phyloP scores from a whole-genome alignment of 257 asterid genomes.

The Asclepias syriaca region DNA sequence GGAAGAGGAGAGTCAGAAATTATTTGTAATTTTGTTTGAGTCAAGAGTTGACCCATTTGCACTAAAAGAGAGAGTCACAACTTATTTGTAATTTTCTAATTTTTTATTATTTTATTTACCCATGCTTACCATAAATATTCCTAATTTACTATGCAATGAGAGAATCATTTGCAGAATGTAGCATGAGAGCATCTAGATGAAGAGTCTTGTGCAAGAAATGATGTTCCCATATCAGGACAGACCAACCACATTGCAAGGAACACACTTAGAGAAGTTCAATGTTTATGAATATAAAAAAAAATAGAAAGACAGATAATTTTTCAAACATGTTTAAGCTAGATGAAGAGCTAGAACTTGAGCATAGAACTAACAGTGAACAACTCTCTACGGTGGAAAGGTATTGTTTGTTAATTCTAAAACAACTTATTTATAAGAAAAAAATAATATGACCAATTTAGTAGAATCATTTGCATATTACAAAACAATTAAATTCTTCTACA shows the following conservation, averaged over 20 bases:
- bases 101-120: too few species aligned
- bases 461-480: too few species aligned
- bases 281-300: conserved; percentile 23
- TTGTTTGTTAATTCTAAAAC: background rate
- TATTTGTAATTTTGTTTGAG: too few species aligned
- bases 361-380: conserved; percentile 28
- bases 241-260: conserved; percentile 24
- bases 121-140: too few species aligned
- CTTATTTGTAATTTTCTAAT: too few species aligned
- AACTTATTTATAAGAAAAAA: too few species aligned
- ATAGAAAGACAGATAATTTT: conserved; percentile 29
- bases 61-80: too few species aligned
- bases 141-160: conserved; percentile 22
- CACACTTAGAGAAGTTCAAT: conserved; percentile 19
- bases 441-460: background rate
- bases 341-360: conserved; percentile 75
- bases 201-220: conserved; percentile 20
- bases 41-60: too few species aligned
- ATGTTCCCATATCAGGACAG: conserved; percentile 20
- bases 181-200: conserved; percentile 24
- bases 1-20: too few species aligned
- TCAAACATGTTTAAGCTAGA: conserved; percentile 70
- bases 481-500: too few species aligned
- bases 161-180: conserved; percentile 22
- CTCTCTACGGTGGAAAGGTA: conserved; percentile 51